phyloP scores from a whole-genome alignment of 2,329 filamentous ascomycete species.

The Myotisia sp. region DNA sequence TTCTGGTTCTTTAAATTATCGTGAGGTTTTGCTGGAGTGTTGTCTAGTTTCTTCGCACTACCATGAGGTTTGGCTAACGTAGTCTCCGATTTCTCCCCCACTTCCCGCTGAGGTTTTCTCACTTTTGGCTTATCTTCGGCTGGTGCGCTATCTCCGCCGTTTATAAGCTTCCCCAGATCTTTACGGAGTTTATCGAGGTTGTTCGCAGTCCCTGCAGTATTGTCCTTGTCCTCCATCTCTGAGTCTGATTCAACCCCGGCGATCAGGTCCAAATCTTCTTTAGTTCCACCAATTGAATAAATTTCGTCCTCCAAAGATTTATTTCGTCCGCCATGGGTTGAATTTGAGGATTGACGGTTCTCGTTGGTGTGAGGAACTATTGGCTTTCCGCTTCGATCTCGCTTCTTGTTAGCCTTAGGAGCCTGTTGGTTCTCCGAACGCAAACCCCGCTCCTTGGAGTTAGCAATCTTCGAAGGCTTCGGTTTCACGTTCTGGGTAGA shows the following conservation, averaged over 20 bases:
- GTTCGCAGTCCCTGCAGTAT: conserved; percentile 15
- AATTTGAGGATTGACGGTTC: conserved; percentile 9
- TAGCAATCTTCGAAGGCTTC: conserved; percentile 10
- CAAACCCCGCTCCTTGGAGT: neutral
- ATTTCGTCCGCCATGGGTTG: conserved; percentile 9
- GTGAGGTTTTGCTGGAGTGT: neutral
- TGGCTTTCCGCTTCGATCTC: conserved; percentile 33
- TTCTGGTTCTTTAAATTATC: neutral
- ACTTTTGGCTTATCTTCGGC: conserved; percentile 11
- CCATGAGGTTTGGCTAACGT: neutral
- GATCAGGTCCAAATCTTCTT: conserved; percentile 36
- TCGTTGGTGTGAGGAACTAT: conserved; percentile 25
- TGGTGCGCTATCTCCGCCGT: conserved; percentile 18
- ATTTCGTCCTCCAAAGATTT: conserved; percentile 29
- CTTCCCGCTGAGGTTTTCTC: conserved; percentile 10
- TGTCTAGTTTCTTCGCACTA: neutral
- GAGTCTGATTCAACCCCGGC: conserved; percentile 33
- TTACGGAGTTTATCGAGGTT: conserved; percentile 28
- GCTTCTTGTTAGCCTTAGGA: conserved; percentile 28
- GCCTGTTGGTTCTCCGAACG: neutral
- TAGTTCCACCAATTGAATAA: conserved; percentile 34
- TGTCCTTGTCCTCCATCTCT: conserved; percentile 28
- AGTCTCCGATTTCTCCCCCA: neutral
- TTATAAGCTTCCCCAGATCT: conserved; percentile 20
- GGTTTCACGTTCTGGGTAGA: conserved; percentile 17